Conservation (phyloP, 805 yeast genomes). For the Priceomyces fermenticarens region DNA sequence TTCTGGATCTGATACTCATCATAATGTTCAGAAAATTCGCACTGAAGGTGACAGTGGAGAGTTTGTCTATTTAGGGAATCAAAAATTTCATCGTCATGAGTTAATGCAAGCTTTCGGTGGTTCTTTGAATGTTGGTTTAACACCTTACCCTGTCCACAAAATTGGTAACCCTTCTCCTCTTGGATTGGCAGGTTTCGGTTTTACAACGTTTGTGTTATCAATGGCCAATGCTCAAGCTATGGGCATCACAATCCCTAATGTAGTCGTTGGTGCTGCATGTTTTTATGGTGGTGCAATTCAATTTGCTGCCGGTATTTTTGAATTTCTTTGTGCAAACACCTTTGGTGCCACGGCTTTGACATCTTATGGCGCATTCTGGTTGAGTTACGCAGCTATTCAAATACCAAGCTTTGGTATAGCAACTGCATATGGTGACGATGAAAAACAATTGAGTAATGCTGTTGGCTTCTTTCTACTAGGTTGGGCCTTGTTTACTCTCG, state of each 20-base stretch:
- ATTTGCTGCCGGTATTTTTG: constrained; percentile 67
- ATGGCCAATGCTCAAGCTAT: constrained; percentile 56
- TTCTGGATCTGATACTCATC: background rate
- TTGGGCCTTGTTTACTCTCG: constrained; percentile 41
- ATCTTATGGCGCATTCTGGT: constrained; percentile 47
- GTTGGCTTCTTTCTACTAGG: constrained; percentile 36
- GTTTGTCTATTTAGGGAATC: constrained; percentile 31
- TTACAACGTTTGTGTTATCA: constrained; percentile 62
- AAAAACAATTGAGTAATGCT: constrained; percentile 26
- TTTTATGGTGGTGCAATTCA: constrained; percentile 67
- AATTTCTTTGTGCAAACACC: constrained; percentile 59
- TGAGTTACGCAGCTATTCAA: constrained; percentile 29
- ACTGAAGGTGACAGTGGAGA: constrained; percentile 35
- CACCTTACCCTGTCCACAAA: constrained; percentile 48
- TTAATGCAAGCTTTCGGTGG: constrained; percentile 41
- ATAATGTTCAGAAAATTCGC: constrained; percentile 18
- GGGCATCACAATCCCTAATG: constrained; percentile 50
- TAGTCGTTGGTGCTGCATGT: constrained; percentile 57
- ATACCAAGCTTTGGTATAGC: constrained; percentile 31
- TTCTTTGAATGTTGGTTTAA: constrained; percentile 33
- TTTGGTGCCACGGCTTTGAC: constrained; percentile 69
- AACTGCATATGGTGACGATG: constrained; percentile 26
- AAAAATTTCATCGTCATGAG: constrained; percentile 35
- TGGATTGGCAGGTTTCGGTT: constrained; percentile 62
- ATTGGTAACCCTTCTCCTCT: constrained; percentile 69